Conservation (phyloP, 192 early-diverging fungal genomes). For the Spinellus fusiger region DNA sequence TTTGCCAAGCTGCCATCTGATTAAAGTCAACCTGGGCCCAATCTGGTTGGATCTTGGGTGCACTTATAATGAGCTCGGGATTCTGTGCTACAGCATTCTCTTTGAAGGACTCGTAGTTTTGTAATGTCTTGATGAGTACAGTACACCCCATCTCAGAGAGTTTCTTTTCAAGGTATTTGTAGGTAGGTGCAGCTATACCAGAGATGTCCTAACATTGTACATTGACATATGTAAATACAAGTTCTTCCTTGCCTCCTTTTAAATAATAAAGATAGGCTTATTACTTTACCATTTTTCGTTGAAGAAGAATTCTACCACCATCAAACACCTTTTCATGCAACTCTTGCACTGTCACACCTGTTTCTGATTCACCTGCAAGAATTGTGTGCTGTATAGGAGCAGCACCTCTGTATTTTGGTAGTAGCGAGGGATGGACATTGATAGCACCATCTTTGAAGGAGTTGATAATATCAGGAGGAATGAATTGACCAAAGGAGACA, state of each 20-base stretch:
- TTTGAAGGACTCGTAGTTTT: slow-evolving; percentile 54
- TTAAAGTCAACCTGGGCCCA: slow-evolving; percentile 56
- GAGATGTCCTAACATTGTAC: too few relatives aligned
- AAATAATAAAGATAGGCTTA: not conserved
- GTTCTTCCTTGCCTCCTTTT: not conserved
- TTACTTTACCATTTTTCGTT: slow-evolving; percentile 50
- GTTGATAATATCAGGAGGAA: slow-evolving; percentile 66
- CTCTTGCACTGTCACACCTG: slow-evolving; percentile 86
- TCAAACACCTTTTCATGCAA: slow-evolving; percentile 75
- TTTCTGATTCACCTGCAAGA: slow-evolving; percentile 61
- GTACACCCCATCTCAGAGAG: slow-evolving; percentile 54
- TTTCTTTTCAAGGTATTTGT: too few relatives aligned
- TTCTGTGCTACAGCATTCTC: slow-evolving; percentile 58
- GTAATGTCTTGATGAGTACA: slow-evolving; percentile 54
- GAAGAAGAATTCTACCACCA: slow-evolving; percentile 75
- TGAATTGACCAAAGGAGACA: slow-evolving; percentile 91
- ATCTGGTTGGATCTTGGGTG: slow-evolving; percentile 60
- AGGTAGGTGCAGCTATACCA: too few relatives aligned
- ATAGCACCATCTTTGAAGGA: slow-evolving; percentile 63
- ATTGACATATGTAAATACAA: too few relatives aligned
- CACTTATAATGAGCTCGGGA: slow-evolving; percentile 51
- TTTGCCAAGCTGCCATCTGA: slow-evolving; percentile 49
- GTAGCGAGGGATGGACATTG: slow-evolving; percentile 91
- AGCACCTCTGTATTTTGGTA: slow-evolving; percentile 91
- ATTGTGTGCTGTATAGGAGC: slow-evolving; percentile 86